Evolutionary conservation across 345 rosid genomes (phyloP).

Genomic region (Eucalyptus grandis): DNA sequence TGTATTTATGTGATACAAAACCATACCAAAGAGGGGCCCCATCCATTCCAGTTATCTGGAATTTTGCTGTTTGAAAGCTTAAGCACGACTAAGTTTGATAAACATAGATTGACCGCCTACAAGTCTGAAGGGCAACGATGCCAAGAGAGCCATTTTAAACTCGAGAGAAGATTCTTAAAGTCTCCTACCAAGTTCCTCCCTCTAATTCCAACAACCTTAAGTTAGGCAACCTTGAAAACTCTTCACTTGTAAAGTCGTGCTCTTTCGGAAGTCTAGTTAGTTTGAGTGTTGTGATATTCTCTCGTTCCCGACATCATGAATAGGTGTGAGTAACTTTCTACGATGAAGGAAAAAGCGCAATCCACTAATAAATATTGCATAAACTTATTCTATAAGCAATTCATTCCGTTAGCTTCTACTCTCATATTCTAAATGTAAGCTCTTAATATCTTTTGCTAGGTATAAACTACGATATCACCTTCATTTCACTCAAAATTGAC

Average conservation of each 20-base stretch:
- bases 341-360: fast-evolving
- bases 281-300: neutral
- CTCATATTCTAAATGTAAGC: fast-evolving
- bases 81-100: neutral
- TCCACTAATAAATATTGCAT: fast-evolving
- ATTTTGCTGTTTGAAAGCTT: neutral
- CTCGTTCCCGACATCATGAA: neutral
- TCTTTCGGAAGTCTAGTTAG: neutral
- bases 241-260: neutral
- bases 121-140: neutral
- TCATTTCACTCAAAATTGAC: too few relatives aligned
- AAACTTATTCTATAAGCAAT: fast-evolving
- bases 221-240: neutral
- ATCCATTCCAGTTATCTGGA: neutral
- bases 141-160: neutral
- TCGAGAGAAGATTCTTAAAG: neutral
- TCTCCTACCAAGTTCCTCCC: neutral
- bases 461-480: neutral
- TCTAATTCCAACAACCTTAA: neutral
- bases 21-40: neutral
- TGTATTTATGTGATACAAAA: fast-evolving
- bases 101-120: neutral
- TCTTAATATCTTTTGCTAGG: fast-evolving
- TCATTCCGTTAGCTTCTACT: too few relatives aligned
- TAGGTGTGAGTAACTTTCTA: fast-evolving